Percentiles rank a stretch among this genome's conserved stretches.
Conservation (phyloP, 805 yeast genomes). For the Kuraishia piskuri region DNA sequence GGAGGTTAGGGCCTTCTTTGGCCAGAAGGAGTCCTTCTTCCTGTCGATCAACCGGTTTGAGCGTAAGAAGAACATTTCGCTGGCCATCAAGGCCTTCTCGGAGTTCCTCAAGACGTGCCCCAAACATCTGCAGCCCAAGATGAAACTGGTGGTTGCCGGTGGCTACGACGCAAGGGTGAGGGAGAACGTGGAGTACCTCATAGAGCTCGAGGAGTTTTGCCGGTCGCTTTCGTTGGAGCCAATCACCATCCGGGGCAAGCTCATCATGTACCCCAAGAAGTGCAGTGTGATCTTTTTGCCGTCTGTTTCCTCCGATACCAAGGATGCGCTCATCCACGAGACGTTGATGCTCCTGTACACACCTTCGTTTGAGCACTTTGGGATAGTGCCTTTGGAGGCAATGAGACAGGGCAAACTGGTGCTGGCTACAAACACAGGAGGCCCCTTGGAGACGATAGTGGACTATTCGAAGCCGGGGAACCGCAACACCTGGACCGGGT, state of each 20-base stretch:
- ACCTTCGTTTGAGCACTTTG: conserved; percentile 90
- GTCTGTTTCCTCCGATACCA: conserved; percentile 60
- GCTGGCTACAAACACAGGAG: conserved; percentile 82
- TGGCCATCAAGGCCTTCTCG: conserved; percentile 69
- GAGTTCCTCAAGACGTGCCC: conserved; percentile 20
- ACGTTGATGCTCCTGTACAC: conserved; percentile 72
- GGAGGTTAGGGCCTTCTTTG: conserved; percentile 27
- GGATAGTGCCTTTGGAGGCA: conserved; percentile 95
- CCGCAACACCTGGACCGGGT: conserved; percentile 44
- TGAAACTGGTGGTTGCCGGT: conserved; percentile 70
- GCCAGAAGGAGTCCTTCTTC: conserved; percentile 31
- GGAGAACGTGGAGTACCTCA: conserved; percentile 70
- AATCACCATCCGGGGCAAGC: conserved; percentile 33
- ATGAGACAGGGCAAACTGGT: conserved; percentile 82
- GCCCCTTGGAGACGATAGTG: conserved; percentile 77
- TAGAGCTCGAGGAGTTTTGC: conserved; percentile 47
- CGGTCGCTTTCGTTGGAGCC: conserved; percentile 33
- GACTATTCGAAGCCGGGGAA: conserved; percentile 13
- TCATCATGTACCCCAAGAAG: conserved; percentile 17
- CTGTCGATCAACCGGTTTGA: conserved; percentile 87
- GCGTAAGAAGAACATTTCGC: conserved; percentile 68
- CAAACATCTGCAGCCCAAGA: conserved; percentile 18
- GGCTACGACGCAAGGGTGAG: conserved; percentile 75
- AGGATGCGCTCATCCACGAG: conserved; percentile 48
- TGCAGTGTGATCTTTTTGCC: conserved; percentile 63